Conservation (phyloP, 805 yeast genomes). For the Suhomyces emberorum region DNA sequence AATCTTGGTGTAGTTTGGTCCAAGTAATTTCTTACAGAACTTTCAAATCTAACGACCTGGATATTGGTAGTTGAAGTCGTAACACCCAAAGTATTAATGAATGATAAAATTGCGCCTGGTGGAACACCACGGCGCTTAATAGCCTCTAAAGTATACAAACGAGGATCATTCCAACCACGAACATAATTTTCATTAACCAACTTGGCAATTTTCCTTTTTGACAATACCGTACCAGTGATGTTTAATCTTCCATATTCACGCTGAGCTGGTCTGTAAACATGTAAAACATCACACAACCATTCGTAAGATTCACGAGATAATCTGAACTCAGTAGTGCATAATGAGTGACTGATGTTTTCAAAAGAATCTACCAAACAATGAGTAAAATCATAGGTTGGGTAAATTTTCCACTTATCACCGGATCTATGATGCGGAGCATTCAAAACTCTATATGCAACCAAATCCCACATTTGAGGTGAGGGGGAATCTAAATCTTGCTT, state of each 20-base stretch:
- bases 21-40: conserved; percentile 79
- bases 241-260: conserved; percentile 97
- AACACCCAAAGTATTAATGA: conserved; percentile 93
- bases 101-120: conserved; percentile 93
- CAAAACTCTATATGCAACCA: conserved; percentile 93
- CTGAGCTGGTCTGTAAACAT: conserved; percentile 97
- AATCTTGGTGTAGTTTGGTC: conserved; percentile 92
- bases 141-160: conserved; percentile 91
- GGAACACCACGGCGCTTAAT: conserved; percentile 97
- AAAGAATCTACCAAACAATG: conserved; percentile 98
- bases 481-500: conserved; percentile 88
- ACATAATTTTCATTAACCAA: conserved; percentile 78
- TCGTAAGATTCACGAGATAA: conserved; percentile 93
- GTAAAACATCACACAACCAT: conserved; percentile 95
- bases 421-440: conserved; percentile 94
- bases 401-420: conserved; percentile 95
- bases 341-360: conserved; percentile 92
- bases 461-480: conserved; percentile 99
- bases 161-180: conserved; percentile 98
- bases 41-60: conserved; percentile 85
- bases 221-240: conserved; percentile 88
- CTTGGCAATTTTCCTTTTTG: conserved; percentile 94
- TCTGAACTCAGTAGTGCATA: conserved; percentile 94
- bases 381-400: conserved; percentile 98
- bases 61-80: conserved; percentile 91